Evolutionary conservation across 2,329 filamentous ascomycete genomes (phyloP).

Genomic region (Aspergillus fischeri): DNA sequence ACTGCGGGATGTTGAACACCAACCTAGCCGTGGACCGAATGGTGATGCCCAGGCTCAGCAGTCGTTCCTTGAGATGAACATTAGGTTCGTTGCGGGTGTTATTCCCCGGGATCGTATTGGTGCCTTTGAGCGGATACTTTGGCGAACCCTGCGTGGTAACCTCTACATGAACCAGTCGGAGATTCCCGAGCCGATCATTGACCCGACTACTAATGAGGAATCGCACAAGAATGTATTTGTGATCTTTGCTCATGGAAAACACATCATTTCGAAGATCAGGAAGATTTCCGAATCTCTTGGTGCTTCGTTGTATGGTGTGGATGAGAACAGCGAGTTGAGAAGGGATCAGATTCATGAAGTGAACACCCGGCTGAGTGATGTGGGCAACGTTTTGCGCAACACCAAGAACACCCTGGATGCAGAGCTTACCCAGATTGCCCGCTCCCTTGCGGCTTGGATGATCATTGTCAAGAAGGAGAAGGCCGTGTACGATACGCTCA

Average conservation of each 20-base stretch:
- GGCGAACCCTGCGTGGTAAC: slow-evolving; percentile 94
- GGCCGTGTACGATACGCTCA: slow-evolving; percentile 91
- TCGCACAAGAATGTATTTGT: slow-evolving; percentile 98
- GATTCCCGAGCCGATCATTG: slow-evolving; percentile 87
- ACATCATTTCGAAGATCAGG: slow-evolving; percentile 96
- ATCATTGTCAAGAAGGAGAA: slow-evolving; percentile 98
- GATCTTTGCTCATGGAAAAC: slow-evolving; percentile 97
- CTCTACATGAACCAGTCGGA: slow-evolving; percentile 99
- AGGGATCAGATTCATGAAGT: slow-evolving; percentile 97
- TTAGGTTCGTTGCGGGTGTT: slow-evolving; percentile 95
- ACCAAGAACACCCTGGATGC: slow-evolving; percentile 92
- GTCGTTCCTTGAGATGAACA: slow-evolving; percentile 96
- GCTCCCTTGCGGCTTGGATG: slow-evolving; percentile 93
- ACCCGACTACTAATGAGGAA: slow-evolving; percentile 87
- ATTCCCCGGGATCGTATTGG: slow-evolving; percentile 89
- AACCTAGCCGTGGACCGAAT: slow-evolving; percentile 57
- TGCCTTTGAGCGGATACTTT: slow-evolving; percentile 94
- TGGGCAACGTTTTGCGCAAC: slow-evolving; percentile 88
- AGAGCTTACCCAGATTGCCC: slow-evolving; percentile 88
- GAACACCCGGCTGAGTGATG: slow-evolving; percentile 85
- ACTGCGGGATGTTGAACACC: slow-evolving; percentile 86
- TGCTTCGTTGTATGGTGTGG: slow-evolving; percentile 91
- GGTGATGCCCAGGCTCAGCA: slow-evolving; percentile 64
- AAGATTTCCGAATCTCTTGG: slow-evolving; percentile 98
- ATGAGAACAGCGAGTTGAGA: slow-evolving; percentile 93